Base-by-base conservation (phyloP, 148 eudicot species). In the Rheum nobile region DNA sequence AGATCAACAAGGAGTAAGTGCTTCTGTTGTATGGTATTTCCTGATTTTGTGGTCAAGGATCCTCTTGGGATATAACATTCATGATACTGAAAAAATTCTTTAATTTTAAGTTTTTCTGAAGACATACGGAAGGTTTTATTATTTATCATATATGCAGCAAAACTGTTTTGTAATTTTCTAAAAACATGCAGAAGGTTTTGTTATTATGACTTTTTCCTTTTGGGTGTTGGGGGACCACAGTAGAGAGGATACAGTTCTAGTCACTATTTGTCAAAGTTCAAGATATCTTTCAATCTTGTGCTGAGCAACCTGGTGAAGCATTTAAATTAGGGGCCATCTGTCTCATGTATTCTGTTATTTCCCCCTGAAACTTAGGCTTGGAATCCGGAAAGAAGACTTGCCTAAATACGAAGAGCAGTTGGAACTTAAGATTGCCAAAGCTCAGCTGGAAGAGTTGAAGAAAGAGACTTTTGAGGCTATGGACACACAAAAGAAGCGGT, bases 401-500 rank as follows among this genome's bases (percentile, higher is more conserved):
- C 97, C 97, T 67, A 92, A 95, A 79, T 86, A 82, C 71, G 99
- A 95, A 82, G 88, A 87, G 74, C 82, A 88, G 76, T 69, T 95
- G 88, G 96, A 95, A 67, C 87, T 75, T 8, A 95, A 87, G 78
- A 90, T 95, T 75, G 90, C 99, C 5, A 95, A 90, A 82, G 96
- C 92, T 67, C 96, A 95, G 65, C 76, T 95, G 72, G 96, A 87
- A 81, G 89, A 85, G 87, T 85, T 95, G 85, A 87, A 95, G 88
- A 95, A 92, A 85, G 97, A 92, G 34, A 79, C 86, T 50, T 59
- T 82, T 24, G 99, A 95, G 71, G 97, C 96, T 73, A 95, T 95
- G 97, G 94, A 90, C 74, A 86, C 99, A 73, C 97, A 95, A 82
- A 84, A 81, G 83, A 95, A 95, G 77, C 79, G 92, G 99, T 94